phyloP scores from a whole-genome alignment of 2,329 filamentous ascomycete genomes.

The Claviceps spartinae region DNA sequence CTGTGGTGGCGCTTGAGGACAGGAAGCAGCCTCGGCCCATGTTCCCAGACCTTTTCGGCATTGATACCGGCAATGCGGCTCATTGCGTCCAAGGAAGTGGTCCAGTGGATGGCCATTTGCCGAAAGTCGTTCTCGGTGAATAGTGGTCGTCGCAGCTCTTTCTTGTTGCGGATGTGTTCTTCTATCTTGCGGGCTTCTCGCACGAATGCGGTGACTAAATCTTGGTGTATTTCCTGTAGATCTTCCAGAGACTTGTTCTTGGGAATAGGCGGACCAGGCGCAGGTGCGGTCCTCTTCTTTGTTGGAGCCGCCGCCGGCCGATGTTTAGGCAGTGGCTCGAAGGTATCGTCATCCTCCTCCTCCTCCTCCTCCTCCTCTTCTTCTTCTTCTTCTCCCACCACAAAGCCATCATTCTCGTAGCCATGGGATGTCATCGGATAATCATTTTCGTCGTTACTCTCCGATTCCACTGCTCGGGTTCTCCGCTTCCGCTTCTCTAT shows the following conservation, averaged over 20 bases:
- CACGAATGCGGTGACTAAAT: conserved; percentile 53
- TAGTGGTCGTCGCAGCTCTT: conserved; percentile 40
- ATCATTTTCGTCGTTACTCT: conserved; percentile 22
- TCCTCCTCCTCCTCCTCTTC: conserved; percentile 24
- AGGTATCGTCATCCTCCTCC: conserved; percentile 28
- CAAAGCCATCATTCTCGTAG: conserved; percentile 37
- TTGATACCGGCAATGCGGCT: conserved; percentile 49
- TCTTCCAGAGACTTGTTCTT: conserved; percentile 38
- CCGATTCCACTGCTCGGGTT: conserved; percentile 9
- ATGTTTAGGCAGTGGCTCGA: conserved; percentile 27
- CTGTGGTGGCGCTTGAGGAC: conserved; percentile 37
- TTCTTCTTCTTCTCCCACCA: conserved; percentile 27
- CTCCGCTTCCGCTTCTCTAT: conserved; percentile 22
- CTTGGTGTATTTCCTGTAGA: conserved; percentile 46
- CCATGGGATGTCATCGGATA: conserved; percentile 30
- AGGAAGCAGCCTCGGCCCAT: conserved; percentile 47
- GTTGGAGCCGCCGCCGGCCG: conserved; percentile 23
- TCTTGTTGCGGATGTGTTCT: conserved; percentile 46
- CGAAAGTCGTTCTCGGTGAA: conserved; percentile 59
- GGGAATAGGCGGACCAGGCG: conserved; percentile 43
- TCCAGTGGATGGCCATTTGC: conserved; percentile 61
- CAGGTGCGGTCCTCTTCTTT: conserved; percentile 6
- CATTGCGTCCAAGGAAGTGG: conserved; percentile 48
- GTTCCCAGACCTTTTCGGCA: conserved; percentile 43
- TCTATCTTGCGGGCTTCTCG: conserved; percentile 45